Conservation (phyloP, 345 rosid genomes). For the Psidium guajava region DNA sequence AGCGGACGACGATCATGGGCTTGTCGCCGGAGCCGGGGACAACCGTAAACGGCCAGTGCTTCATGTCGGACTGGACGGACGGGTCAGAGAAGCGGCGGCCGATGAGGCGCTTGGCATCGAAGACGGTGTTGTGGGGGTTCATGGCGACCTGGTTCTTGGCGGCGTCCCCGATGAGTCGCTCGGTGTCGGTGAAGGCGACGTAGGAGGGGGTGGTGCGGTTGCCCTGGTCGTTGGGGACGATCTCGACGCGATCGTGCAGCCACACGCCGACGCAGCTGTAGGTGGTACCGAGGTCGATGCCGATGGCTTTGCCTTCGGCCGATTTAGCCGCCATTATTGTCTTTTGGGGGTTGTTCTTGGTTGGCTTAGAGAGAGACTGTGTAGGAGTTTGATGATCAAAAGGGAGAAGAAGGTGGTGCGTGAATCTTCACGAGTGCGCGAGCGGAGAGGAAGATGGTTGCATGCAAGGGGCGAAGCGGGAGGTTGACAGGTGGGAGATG, state of each 20-base stretch:
- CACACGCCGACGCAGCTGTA: constrained; percentile 20
- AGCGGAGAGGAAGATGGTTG: not conserved
- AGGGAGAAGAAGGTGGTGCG: not conserved
- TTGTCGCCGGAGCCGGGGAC: constrained; percentile 10
- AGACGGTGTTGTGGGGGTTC: constrained; percentile 23
- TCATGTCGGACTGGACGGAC: constrained; percentile 11
- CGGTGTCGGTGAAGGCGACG: constrained; percentile 22
- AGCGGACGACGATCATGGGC: constrained; percentile 16
- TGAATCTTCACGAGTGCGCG: not conserved
- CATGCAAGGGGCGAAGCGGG: not conserved
- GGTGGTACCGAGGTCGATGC: constrained; percentile 21
- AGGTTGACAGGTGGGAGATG: not conserved
- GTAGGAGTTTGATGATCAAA: too few relatives aligned
- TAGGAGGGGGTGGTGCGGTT: constrained; percentile 22
- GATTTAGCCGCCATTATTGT: not conserved
- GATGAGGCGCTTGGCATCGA: constrained; percentile 18
- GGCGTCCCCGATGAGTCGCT: constrained; percentile 17
- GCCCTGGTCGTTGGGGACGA: constrained; percentile 21
- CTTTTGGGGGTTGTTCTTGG: not conserved
- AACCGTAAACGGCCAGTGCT: constrained; percentile 19
- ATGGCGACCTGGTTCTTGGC: constrained; percentile 25
- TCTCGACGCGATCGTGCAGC: constrained; percentile 20
- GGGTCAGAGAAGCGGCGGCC: constrained; percentile 18
- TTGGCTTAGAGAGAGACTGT: not conserved
- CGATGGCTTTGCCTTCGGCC: constrained; percentile 8